Conservation (phyloP, 305 asterid species). For the Euphrasia arctica region DNA sequence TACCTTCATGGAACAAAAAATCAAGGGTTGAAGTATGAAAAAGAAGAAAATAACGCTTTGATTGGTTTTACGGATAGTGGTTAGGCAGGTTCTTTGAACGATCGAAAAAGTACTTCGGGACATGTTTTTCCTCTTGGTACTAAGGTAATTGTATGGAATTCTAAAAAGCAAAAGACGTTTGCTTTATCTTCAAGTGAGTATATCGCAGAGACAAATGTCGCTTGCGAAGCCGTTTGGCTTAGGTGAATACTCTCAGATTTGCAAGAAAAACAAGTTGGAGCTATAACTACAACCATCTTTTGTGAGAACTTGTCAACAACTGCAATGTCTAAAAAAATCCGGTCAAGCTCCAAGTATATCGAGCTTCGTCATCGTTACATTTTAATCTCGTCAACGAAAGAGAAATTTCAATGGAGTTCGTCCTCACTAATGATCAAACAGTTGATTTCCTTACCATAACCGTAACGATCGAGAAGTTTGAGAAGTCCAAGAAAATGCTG, state of each 20-base stretch:
- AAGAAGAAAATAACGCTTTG: not conserved
- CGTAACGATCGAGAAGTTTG: too few species aligned
- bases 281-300: not conserved
- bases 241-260: too few species aligned
- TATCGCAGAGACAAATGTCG: too few species aligned
- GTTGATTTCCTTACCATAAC: too few species aligned
- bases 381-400: too few species aligned
- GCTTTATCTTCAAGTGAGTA: not conserved
- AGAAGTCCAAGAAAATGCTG: too few species aligned
- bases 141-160: not conserved
- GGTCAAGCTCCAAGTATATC: not conserved
- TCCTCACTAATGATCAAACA: too few species aligned
- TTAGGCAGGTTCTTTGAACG: not conserved
- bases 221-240: too few species aligned
- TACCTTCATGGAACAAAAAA: not conserved
- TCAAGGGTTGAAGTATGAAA: not conserved
- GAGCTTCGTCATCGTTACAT: not conserved
- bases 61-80: not conserved
- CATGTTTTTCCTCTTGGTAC: not conserved
- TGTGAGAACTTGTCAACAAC: not conserved
- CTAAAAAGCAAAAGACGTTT: not conserved
- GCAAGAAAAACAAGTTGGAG: too few species aligned
- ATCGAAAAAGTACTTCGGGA: not conserved
- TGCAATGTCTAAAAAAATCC: not conserved
- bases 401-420: too few species aligned